phyloP scores from a whole-genome alignment of 2,329 filamentous ascomycete species.

The Macrophomina tecta region DNA sequence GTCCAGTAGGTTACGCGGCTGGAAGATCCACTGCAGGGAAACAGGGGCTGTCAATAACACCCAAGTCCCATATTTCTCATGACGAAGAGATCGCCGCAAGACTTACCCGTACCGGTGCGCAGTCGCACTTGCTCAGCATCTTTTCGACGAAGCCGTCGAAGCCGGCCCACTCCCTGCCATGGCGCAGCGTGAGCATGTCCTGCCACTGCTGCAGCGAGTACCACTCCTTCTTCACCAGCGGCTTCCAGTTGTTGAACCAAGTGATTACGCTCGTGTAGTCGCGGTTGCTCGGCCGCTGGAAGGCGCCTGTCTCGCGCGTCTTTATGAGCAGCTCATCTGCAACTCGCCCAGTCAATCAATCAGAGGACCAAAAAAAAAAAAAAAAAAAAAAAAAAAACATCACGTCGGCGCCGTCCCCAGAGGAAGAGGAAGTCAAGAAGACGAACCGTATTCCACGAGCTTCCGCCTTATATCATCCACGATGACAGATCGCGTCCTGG shows the following conservation, averaged over 20 bases:
- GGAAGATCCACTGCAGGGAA: slow-evolving; percentile 42
- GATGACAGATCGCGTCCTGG: slow-evolving; percentile 34
- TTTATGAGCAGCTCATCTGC: slow-evolving; percentile 49
- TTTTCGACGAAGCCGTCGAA: slow-evolving; percentile 50
- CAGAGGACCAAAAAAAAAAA: background rate
- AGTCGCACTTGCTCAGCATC: slow-evolving; percentile 38
- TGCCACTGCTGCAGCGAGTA: slow-evolving; percentile 49
- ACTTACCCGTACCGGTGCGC: slow-evolving; percentile 36
- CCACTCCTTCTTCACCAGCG: slow-evolving; percentile 44
- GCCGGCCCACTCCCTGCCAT: slow-evolving; percentile 48
- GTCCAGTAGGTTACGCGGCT: slow-evolving; percentile 45
- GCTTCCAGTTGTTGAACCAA: slow-evolving; percentile 45
- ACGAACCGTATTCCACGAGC: slow-evolving; percentile 44
- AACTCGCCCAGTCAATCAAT: background rate
- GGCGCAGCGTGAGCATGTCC: slow-evolving; percentile 48
- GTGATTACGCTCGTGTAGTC: slow-evolving; percentile 48
- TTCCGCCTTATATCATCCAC: slow-evolving; percentile 41
- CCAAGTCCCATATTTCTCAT: too few relatives aligned
- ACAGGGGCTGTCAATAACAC: background rate
- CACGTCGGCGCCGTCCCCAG: background rate
- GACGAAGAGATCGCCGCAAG: too few relatives aligned
- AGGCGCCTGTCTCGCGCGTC: slow-evolving; percentile 42
- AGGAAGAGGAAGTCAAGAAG: background rate
- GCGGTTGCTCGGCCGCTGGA: slow-evolving; percentile 47
- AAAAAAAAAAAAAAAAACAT: background rate